Conservation (phyloP, 2,329 filamentous ascomycete species). For the Myriosclerotinia scirpicola region DNA sequence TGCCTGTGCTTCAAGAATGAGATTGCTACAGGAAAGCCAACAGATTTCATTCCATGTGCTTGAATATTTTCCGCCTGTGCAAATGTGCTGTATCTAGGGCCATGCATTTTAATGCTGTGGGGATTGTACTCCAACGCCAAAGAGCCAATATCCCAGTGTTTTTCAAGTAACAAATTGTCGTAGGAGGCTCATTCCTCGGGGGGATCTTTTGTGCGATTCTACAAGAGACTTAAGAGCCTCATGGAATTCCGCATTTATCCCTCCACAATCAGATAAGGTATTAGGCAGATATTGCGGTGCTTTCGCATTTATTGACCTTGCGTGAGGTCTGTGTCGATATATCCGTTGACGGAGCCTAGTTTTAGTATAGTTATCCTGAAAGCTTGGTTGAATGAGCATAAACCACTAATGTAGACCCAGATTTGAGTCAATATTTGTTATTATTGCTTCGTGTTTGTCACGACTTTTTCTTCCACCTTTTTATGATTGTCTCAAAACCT, state of each 20-base stretch:
- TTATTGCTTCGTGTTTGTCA: background rate
- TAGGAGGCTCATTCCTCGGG: too few species aligned
- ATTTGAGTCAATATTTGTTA: background rate
- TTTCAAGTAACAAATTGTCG: too few species aligned
- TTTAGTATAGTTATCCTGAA: background rate
- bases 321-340: background rate
- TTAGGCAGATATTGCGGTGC: background rate
- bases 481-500: background rate
- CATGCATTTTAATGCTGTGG: slow-evolving; percentile 20
- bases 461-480: background rate
- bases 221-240: too few species aligned
- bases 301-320: background rate
- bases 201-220: too few species aligned
- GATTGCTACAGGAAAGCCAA: slow-evolving; percentile 23
- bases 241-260: too few species aligned
- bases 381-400: background rate
- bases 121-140: background rate
- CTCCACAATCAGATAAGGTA: background rate
- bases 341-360: too few species aligned
- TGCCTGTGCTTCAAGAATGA: slow-evolving; percentile 27
- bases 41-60: slow-evolving; percentile 14
- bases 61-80: background rate
- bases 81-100: slow-evolving; percentile 18
- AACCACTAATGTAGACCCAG: background rate
- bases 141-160: background rate